These are phyloP conservation scores for Leccinum subgranulosum DNA, from an alignment of 768 basidiomycete species.

Conservation along the genomic window DNA sequence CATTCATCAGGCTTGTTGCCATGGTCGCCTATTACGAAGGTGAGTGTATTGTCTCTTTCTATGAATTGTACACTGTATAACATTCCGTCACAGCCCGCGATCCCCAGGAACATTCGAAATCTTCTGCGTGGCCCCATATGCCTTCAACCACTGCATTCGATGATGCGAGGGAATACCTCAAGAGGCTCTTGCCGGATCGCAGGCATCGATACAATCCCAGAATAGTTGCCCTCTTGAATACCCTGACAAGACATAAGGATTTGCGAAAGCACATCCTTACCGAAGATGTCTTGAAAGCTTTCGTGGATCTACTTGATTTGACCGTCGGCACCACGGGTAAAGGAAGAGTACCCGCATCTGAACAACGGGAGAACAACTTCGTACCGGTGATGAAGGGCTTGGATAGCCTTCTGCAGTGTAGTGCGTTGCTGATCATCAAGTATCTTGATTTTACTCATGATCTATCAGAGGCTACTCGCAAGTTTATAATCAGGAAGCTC, in stretches of 20 bases:
- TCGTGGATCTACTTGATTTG: slow-evolving; percentile 12
- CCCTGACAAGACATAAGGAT: slow-evolving; percentile 15
- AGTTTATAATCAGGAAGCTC: neutral
- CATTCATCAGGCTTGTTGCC: neutral
- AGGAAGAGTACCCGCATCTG: too few relatives aligned
- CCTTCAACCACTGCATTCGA: slow-evolving; percentile 4
- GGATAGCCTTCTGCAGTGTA: slow-evolving; percentile 10
- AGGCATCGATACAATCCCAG: slow-evolving; percentile 20
- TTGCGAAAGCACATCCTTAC: slow-evolving; percentile 16
- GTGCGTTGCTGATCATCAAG: slow-evolving; percentile 4
- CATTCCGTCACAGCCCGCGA: slow-evolving; percentile 5
- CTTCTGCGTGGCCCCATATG: neutral
- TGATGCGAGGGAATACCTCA: slow-evolving; percentile 14
- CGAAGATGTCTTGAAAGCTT: slow-evolving; percentile 5
- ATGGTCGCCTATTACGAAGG: slow-evolving; percentile 17
- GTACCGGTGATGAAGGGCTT: slow-evolving; percentile 22
- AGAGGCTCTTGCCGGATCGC: slow-evolving; percentile 4
- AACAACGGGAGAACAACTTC: slow-evolving; percentile 2
- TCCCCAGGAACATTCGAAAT: neutral
- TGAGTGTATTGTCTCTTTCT: neutral
- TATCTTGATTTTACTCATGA: neutral
- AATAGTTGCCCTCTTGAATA: slow-evolving; percentile 21
- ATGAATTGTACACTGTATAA: neutral
- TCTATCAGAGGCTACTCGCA: slow-evolving; percentile 6
- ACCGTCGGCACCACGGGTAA: neutral